These are phyloP conservation scores for Coleophoma cylindrospora DNA, from an alignment of 2,329 filamentous ascomycete genomes.

Conservation along the genomic window DNA sequence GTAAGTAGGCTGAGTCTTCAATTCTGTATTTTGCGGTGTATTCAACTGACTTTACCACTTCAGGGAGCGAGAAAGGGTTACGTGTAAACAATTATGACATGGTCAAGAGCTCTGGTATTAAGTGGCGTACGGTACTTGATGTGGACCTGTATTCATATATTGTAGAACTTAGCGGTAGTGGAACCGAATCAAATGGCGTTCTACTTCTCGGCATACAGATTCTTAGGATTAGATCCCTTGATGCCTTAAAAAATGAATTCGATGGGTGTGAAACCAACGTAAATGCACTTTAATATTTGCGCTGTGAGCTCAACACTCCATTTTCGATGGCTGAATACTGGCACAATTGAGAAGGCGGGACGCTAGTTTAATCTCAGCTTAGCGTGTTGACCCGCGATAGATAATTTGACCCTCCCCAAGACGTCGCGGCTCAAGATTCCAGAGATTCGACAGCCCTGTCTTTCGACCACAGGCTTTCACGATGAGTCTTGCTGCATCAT, in stretches of 20 bases:
- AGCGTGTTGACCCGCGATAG: slow-evolving; percentile 3
- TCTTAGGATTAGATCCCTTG: too few species aligned
- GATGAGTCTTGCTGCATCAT: slow-evolving; percentile 67
- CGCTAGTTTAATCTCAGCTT: slow-evolving; percentile 9
- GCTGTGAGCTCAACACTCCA: too few species aligned
- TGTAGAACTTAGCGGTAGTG: slow-evolving; percentile 4
- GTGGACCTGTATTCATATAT: slow-evolving; percentile 14
- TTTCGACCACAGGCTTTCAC: slow-evolving; percentile 10
- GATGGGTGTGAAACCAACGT: too few species aligned
- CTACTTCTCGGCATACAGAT: too few species aligned
- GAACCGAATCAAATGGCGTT: background rate
- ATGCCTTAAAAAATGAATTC: too few species aligned
- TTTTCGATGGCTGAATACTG: too few species aligned
- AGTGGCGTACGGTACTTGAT: slow-evolving; percentile 7
- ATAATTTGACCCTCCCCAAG: background rate
- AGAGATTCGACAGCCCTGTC: background rate
- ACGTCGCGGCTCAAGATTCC: background rate
- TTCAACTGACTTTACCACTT: background rate
- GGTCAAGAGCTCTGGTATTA: slow-evolving; percentile 1
- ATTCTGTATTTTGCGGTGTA: background rate
- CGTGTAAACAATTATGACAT: slow-evolving; percentile 40
- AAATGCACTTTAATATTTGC: too few species aligned
- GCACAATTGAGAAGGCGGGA: too few species aligned
- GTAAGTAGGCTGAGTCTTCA: slow-evolving; percentile 33
- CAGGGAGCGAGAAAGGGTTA: slow-evolving; percentile 65